A percentile compares a stretch with the other conserved stretches of the same genome.
phyloP scores from a whole-genome alignment of 192 early-diverging fungal species.

The Pilobolus umbonatus region DNA sequence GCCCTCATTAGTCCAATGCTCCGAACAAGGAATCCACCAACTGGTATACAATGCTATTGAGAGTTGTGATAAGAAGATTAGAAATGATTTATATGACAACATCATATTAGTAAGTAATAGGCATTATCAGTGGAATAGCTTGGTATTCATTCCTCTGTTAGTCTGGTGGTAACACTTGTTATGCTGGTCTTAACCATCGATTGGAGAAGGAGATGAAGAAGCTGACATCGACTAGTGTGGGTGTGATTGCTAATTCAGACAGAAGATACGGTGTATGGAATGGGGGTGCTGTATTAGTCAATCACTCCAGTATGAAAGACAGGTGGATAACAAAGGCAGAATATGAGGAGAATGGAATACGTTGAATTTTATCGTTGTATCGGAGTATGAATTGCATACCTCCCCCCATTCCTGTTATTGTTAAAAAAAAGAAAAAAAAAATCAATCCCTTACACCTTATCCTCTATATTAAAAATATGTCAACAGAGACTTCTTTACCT shows the following conservation, averaged over 20 bases:
- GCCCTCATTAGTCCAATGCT: slow-evolving; percentile 84
- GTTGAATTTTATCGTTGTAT: too few relatives aligned
- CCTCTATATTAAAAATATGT: slow-evolving; percentile 1
- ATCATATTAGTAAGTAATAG: slow-evolving; percentile 64
- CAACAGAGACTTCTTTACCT: slow-evolving; percentile 2
- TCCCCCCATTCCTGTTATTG: too few relatives aligned
- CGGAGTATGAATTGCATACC: too few relatives aligned
- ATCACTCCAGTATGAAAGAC: slow-evolving; percentile 95
- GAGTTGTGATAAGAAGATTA: slow-evolving; percentile 95
- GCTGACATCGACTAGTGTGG: slow-evolving; percentile 88
- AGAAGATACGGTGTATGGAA: slow-evolving; percentile 99
- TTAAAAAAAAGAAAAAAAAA: too few relatives aligned
- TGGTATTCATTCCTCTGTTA: not conserved
- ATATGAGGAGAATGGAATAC: slow-evolving; percentile 54
- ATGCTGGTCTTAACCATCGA: slow-evolving; percentile 90
- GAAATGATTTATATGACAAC: slow-evolving; percentile 93
- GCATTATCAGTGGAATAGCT: not conserved
- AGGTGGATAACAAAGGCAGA: slow-evolving; percentile 93
- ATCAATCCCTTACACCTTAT: too few relatives aligned
- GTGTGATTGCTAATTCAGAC: slow-evolving; percentile 95
- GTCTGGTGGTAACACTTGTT: slow-evolving; percentile 96
- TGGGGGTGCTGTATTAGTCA: slow-evolving; percentile 94
- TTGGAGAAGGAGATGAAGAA: slow-evolving; percentile 95
- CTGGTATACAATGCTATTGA: slow-evolving; percentile 94
- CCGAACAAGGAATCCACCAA: slow-evolving; percentile 92